Base-by-base conservation (phyloP, 225 moss, liverwort and hornwort genomes). In the Physcomitrellopsis africana region DNA sequence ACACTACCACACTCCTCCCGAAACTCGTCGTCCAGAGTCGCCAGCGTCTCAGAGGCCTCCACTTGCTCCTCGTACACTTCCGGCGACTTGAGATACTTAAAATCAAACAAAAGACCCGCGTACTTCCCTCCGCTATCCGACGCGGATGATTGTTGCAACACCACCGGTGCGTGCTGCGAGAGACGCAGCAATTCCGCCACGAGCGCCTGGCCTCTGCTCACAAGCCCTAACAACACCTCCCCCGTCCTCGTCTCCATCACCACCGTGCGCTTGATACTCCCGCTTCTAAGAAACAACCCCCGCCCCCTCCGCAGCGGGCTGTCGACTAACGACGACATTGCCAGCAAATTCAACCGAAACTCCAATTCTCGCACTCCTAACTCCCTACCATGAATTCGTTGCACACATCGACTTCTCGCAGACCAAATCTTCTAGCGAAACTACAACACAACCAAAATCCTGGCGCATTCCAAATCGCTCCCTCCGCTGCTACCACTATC, bases 161-260 rank as follows among this genome's bases (percentile, higher is more conserved):
- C 85, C 24, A 90, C 77, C 23, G 95, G 95, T 64, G 92, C 87
- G 37, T 90, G 92, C 80, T 99, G 92, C 46, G 99, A 93, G 55
- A 99, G 87, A 16, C 95, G 92, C 76, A 99, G 80, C 46, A 99
- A 81, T 89, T 99, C 99, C 24, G 99, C 93, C 26, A 99, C 76
- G 29, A 99, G 84, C 24, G 99, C 99, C 81, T 99, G 99, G 13
- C 89, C 99, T 78, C 95, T 86, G 76, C 99, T 99, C 71, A 99
- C 95, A 52, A 99, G 70, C 17, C 93, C 90, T 52, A 99, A 77
- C 24, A 99, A 74, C 41, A 81, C 72, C 55, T 86, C 86, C 58
- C 83, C 83, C 54, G 83, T 83, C 64, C 90, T 90, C 7, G 78
- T 78, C 44, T 80, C 84, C 76, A 85, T 85, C 51, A 80, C 81